phyloP scores from a whole-genome alignment of 805 yeast species.

The Wickerhamiella sergipiensis region DNA sequence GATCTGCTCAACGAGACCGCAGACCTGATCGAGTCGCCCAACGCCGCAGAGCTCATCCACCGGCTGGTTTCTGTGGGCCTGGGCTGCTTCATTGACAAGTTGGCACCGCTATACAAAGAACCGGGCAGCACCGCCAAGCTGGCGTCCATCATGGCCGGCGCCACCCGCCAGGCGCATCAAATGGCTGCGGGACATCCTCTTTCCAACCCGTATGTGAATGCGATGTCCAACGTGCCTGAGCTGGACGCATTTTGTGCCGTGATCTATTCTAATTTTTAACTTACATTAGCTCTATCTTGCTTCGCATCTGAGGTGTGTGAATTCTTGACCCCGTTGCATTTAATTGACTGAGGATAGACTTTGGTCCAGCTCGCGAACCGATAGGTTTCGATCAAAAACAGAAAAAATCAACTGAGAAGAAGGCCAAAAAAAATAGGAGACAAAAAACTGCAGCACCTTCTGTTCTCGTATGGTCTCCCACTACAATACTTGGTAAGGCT shows the following conservation, averaged over 20 bases:
- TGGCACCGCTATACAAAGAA: conserved; percentile 17
- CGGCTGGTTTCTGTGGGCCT: conserved; percentile 32
- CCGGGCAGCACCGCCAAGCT: conserved; percentile 32
- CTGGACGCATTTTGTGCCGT: conserved; percentile 82
- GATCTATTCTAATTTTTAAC: conserved; percentile 63
- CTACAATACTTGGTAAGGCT: background rate
- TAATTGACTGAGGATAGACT: no score
- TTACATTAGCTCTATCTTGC: no score
- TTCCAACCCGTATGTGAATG: conserved; percentile 32
- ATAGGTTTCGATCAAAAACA: no score
- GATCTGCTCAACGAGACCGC: conserved; percentile 32
- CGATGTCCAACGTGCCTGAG: conserved; percentile 41
- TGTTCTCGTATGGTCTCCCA: conserved; percentile 1
- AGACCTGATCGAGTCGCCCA: conserved; percentile 30
- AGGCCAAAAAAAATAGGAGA: no score
- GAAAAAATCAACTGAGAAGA: no score
- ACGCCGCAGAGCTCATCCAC: conserved; percentile 26
- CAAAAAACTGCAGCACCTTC: background rate
- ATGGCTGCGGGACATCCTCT: conserved; percentile 34
- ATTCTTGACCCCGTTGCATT: no score
- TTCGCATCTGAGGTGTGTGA: no score
- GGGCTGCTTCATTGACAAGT: conserved; percentile 32
- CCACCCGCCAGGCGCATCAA: conserved; percentile 49
- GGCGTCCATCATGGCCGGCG: conserved; percentile 57
- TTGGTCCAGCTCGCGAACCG: no score